Evolutionary conservation across 2,329 filamentous ascomycete species (phyloP).

Genomic region (Pezicula radicicola): DNA sequence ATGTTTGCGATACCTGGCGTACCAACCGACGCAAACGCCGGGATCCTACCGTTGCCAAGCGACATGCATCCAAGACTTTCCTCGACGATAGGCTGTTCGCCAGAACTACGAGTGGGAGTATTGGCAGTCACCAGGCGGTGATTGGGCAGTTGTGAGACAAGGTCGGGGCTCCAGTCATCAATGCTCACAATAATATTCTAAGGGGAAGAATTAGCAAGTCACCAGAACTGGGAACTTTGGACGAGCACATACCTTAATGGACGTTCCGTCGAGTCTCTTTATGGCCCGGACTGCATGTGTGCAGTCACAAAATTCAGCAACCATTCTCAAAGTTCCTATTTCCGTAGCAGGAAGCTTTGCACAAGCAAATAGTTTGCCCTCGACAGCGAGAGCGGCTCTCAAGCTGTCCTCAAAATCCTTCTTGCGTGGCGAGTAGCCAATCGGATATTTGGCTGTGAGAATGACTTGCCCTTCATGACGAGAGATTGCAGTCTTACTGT

Average conservation of each 20-base stretch:
- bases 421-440: conserved; percentile 14
- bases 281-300: conserved; percentile 39
- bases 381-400: conserved; percentile 37
- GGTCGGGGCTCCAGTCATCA: background rate
- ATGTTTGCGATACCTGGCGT: background rate
- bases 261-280: conserved; percentile 35
- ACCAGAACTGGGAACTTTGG: too few species aligned
- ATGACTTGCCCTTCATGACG: conserved; percentile 53
- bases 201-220: background rate
- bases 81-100: background rate
- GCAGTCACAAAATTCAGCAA: conserved; percentile 52
- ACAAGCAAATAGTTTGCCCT: conserved; percentile 53
- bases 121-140: background rate
- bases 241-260: conserved; percentile 17
- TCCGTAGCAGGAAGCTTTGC: conserved; percentile 37
- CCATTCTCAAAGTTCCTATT: conserved; percentile 41
- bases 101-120: background rate
- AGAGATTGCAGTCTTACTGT: conserved; percentile 21
- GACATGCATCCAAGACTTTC: background rate
- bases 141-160: background rate
- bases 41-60: background rate
- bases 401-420: conserved; percentile 36
- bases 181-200: background rate
- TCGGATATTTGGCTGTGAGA: conserved; percentile 41
- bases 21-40: too few species aligned